phyloP scores from a whole-genome alignment of 257 asterid species.

The Przewalskia tangutica region DNA sequence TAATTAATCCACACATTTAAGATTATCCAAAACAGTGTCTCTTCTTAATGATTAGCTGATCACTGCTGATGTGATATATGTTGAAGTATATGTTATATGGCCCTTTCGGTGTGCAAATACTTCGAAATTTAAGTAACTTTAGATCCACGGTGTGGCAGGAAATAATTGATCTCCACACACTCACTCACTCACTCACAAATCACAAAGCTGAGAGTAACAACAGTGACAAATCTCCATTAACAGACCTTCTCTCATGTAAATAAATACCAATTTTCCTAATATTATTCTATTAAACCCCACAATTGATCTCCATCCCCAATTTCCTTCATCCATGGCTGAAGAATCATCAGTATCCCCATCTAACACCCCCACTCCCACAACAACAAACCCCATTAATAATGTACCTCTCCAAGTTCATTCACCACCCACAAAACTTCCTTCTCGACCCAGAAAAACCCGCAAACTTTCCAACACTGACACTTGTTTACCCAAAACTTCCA shows the following conservation, averaged over 20 bases:
- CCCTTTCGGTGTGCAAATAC: not conserved
- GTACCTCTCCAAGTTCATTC: not conserved
- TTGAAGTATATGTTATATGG: not conserved
- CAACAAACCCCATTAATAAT: not conserved
- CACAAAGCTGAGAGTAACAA: too few relatives aligned
- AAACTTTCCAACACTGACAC: slow-evolving; percentile 33
- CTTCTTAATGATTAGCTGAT: not conserved
- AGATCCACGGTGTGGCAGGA: too few relatives aligned
- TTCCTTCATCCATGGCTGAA: not conserved
- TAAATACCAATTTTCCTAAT: too few relatives aligned
- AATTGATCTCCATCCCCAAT: too few relatives aligned
- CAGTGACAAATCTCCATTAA: too few relatives aligned
- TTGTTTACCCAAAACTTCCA: not conserved
- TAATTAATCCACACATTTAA: not conserved
- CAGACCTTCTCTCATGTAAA: too few relatives aligned
- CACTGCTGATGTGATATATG: not conserved
- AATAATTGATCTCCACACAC: too few relatives aligned
- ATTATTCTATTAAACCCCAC: too few relatives aligned
- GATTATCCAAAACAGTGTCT: not conserved
- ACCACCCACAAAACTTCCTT: slow-evolving; percentile 57
- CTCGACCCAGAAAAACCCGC: slow-evolving; percentile 81
- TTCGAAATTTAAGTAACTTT: not conserved
- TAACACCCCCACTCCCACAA: not conserved
- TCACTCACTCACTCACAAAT: too few relatives aligned
- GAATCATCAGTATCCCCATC: not conserved